Evolutionary conservation across 805 yeast species (phyloP).

Genomic region (Kodamaea hsintzibuensis): DNA sequence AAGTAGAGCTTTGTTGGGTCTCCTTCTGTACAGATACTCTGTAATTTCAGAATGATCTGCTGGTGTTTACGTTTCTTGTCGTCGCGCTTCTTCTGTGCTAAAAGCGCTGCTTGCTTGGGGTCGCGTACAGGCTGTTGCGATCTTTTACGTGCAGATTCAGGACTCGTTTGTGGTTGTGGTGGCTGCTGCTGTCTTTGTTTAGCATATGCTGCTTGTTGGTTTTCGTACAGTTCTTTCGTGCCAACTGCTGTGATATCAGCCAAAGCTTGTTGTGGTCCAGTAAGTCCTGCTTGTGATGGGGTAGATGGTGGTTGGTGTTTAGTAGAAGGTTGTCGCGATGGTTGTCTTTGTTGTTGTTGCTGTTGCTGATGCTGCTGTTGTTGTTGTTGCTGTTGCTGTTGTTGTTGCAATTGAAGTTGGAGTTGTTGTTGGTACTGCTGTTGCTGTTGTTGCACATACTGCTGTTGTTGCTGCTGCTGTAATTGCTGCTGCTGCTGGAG

Average conservation of each 20-base stretch:
- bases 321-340: not conserved
- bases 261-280: slow-evolving; percentile 26
- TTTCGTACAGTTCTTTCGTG: slow-evolving; percentile 13
- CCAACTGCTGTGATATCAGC: slow-evolving; percentile 14
- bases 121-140: slow-evolving; percentile 46
- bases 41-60: slow-evolving; percentile 68
- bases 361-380: not conserved
- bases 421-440: not conserved
- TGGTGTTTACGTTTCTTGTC: slow-evolving; percentile 71
- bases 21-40: slow-evolving; percentile 77
- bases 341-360: not conserved
- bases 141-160: slow-evolving; percentile 10
- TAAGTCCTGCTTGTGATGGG: not conserved
- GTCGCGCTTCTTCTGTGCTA: slow-evolving; percentile 71
- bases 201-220: slow-evolving; percentile 13
- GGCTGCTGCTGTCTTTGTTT: slow-evolving; percentile 10
- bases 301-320: not conserved
- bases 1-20: slow-evolving; percentile 76
- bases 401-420: slow-evolving; percentile 3
- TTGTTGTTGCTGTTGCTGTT: slow-evolving; percentile 11
- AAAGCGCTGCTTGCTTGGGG: slow-evolving; percentile 54
- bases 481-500: not conserved
- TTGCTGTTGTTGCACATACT: not conserved
- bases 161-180: slow-evolving; percentile 15
- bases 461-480: not conserved